A percentile compares a stretch with the other conserved stretches of the same genome.
Evolutionary conservation across 2,329 filamentous ascomycete genomes (phyloP).

Genomic region (Penicillium sp.): DNA sequence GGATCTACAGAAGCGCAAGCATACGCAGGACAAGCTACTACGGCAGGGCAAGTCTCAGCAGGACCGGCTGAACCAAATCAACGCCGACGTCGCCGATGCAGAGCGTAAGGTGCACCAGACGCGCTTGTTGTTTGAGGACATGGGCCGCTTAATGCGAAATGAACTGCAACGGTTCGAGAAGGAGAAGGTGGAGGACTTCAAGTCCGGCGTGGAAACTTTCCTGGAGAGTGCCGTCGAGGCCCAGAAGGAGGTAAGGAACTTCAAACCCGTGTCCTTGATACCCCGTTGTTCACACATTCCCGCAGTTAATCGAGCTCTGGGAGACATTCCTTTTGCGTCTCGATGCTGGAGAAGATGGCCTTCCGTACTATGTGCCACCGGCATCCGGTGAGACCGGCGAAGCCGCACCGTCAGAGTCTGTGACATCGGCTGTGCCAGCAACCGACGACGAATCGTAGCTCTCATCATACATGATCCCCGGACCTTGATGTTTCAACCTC

Average conservation of each 20-base stretch:
- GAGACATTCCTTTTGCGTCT: constrained; percentile 96
- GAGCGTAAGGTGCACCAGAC: constrained; percentile 91
- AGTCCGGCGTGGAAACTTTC: constrained; percentile 96
- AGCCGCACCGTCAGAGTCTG: constrained; percentile 15
- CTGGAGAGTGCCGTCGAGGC: constrained; percentile 94
- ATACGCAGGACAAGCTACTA: constrained; percentile 88
- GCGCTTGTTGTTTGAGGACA: constrained; percentile 87
- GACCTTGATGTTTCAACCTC: constrained; percentile 1
- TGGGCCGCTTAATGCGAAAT: constrained; percentile 85
- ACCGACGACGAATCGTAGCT: constrained; percentile 16
- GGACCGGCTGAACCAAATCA: constrained; percentile 86
- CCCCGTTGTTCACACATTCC: constrained; percentile 38
- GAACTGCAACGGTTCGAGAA: constrained; percentile 92
- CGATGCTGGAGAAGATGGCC: constrained; percentile 82
- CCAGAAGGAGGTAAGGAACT: constrained; percentile 79
- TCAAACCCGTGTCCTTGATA: not conserved
- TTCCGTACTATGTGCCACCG: constrained; percentile 42
- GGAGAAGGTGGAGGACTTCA: constrained; percentile 99
- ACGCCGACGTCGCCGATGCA: constrained; percentile 88
- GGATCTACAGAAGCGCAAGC: constrained; percentile 83
- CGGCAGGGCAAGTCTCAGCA: constrained; percentile 93
- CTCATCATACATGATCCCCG: not conserved
- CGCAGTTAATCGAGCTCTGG: constrained; percentile 83
- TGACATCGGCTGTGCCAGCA: constrained; percentile 9
- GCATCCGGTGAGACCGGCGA: constrained; percentile 17